These are phyloP conservation scores for Aspergillus tubingensis DNA, from an alignment of 2,329 filamentous ascomycete species.

Conservation along the genomic window DNA sequence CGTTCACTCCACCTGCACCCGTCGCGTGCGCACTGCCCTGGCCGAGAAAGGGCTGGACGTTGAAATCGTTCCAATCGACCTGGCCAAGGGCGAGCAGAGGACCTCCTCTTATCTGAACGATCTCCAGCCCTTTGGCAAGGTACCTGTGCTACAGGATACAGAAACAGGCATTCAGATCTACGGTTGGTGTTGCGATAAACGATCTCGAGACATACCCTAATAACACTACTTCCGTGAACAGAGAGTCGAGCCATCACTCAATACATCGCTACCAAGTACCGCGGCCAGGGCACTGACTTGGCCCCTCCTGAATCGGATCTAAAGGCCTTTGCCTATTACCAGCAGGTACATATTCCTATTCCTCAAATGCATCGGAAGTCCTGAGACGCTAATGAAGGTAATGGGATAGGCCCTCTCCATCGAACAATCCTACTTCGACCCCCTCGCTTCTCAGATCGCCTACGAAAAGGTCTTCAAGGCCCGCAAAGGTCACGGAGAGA, in stretches of 20 bases:
- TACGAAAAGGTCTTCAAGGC: conserved; percentile 22
- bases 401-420: conserved; percentile 26
- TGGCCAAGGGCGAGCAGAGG: conserved; percentile 32
- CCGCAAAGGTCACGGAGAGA: conserved; percentile 12
- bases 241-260: conserved; percentile 39
- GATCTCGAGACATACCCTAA: no score
- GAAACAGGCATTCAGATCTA: conserved; percentile 30
- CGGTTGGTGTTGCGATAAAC: not conserved
- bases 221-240: not conserved
- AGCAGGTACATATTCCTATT: conserved; percentile 14
- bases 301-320: conserved; percentile 15
- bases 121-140: conserved; percentile 39
- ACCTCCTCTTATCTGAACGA: conserved; percentile 21
- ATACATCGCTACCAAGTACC: conserved; percentile 29
- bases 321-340: conserved; percentile 28
- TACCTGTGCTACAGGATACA: conserved; percentile 39
- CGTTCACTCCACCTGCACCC: conserved; percentile 24
- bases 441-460: conserved; percentile 12
- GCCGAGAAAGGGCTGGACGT: conserved; percentile 33
- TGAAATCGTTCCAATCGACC: conserved; percentile 30
- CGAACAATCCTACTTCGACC: conserved; percentile 29
- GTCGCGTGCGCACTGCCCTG: conserved; percentile 30
- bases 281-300: conserved; percentile 17
- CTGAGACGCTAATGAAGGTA: not conserved
- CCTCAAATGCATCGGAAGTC: no score